A percentile compares a stretch with the other conserved stretches of the same genome.
phyloP scores from a whole-genome alignment of 495 filamentous ascomycete genomes.

The Bacidia gigantensis region DNA sequence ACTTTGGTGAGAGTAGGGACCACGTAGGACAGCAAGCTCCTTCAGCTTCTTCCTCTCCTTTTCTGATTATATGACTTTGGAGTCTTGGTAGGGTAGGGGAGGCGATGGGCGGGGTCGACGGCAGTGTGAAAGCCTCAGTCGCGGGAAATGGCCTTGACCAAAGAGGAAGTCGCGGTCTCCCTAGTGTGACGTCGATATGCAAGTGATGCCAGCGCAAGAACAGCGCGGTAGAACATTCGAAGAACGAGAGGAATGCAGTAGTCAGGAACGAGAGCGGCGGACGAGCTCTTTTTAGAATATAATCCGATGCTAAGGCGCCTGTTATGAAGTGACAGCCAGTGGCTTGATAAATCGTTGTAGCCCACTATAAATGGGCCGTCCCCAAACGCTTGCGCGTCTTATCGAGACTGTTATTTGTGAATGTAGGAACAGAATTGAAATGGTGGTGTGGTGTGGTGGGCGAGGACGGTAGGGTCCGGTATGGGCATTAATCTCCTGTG shows the following conservation, averaged over 20 bases:
- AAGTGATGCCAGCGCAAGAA: background rate
- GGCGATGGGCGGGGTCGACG: too few species aligned
- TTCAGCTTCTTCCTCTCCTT: too few species aligned
- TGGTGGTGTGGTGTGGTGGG: background rate
- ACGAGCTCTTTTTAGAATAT: slow-evolving; percentile 3
- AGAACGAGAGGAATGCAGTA: slow-evolving; percentile 3
- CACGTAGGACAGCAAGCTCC: too few species aligned
- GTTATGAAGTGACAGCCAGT: background rate
- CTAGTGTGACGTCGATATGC: background rate
- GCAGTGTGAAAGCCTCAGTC: too few species aligned
- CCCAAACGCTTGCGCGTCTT: background rate
- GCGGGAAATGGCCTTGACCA: background rate
- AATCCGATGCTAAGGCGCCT: slow-evolving; percentile 4
- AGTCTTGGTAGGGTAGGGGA: too few species aligned
- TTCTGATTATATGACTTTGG: too few species aligned
- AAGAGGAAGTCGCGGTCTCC: background rate
- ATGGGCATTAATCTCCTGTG: background rate
- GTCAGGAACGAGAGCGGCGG: slow-evolving; percentile 1
- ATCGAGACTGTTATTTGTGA: background rate
- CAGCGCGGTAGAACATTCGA: slow-evolving; percentile 2
- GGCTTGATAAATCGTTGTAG: background rate
- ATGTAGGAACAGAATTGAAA: background rate
- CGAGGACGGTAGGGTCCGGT: background rate
- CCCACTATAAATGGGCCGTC: background rate
- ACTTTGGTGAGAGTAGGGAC: too few species aligned